Base-by-base conservation (phyloP, 2,329 filamentous ascomycete genomes). In the Sporothrix phasma region DNA sequence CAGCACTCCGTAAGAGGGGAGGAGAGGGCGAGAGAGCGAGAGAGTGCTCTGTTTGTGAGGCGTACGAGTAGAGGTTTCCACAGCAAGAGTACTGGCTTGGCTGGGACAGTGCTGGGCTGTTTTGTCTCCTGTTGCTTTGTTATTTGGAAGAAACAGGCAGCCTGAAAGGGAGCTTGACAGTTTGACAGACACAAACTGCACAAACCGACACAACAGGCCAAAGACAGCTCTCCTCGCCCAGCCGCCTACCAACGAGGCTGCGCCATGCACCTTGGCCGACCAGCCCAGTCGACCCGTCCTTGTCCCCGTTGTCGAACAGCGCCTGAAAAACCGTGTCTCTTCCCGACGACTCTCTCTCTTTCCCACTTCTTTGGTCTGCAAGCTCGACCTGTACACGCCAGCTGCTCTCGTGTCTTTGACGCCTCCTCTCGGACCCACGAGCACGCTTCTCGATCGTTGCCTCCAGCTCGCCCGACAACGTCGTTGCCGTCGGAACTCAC, bases 191-290 rank as follows among this genome's bases (percentile, higher is more conserved):
- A n/a, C 19, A 39, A 26, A 47, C 22, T 26, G 11, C 45, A 26
- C 45, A 26, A 22, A n/a, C 2, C 53, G 19, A 61, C 6, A 61
- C 17, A 34, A 47, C 24, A 19, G 3, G 0, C 13, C 15, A 37
- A 5, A 22, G 51, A 56, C 51, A 56, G 51, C 51, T n/a, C n/a
- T n/a, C n/a, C 31, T 39, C 37, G 51, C n/a, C n/a, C n/a, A 39
- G 51, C 31, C 45, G 31, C 26, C 43, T 51, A 17, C 46, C 62
- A 60, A 34, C 53, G 34, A 64, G 62, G 62, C 62, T 64, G 62
- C 62, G 46, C 34, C 41, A 60, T 60, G 46, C 45, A 47, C 54
- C 45, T 39, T 64, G 62, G 45, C 54, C 56, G 53, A 43, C 45
- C 45, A 47, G 22, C 31, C 31, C 31, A 58, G 43, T 63, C 49